Percentiles rank a stretch among this genome's conserved stretches.
Evolutionary conservation across 805 yeast genomes (phyloP).

Genomic region (Kuraishia cidri): DNA sequence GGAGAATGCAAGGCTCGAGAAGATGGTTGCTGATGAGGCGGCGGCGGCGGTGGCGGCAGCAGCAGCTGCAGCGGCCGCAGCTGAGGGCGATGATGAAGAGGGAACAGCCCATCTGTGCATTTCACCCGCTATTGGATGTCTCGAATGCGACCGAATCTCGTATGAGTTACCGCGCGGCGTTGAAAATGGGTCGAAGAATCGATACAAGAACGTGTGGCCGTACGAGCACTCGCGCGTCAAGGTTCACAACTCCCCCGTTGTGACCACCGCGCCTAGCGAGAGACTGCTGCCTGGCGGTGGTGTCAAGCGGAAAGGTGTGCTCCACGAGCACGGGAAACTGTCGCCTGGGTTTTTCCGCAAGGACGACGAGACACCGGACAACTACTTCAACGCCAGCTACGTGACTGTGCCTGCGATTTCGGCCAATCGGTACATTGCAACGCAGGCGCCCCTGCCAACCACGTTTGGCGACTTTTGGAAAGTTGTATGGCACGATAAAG

Average conservation of each 20-base stretch:
- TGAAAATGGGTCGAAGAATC: conserved; percentile 70
- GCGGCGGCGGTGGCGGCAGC: too few relatives aligned
- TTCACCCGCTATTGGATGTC: not conserved
- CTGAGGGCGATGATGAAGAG: too few relatives aligned
- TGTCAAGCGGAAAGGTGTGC: not conserved
- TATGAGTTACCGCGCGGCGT: conserved; percentile 40
- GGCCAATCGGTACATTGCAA: conserved; percentile 55
- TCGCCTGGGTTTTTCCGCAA: not conserved
- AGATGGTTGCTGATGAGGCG: conserved; percentile 13
- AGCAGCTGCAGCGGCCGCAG: too few relatives aligned
- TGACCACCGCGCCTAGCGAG: too few relatives aligned
- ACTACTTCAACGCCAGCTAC: conserved; percentile 87
- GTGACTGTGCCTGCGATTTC: conserved; percentile 29
- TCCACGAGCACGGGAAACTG: not conserved
- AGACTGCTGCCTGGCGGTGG: not conserved
- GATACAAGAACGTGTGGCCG: conserved; percentile 85
- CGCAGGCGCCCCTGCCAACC: conserved; percentile 77
- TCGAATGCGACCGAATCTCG: not conserved
- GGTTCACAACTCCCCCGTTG: not conserved
- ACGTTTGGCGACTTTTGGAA: conserved; percentile 86
- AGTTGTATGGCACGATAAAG: conserved; percentile 52
- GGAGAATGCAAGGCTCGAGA: conserved; percentile 27
- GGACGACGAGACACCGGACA: conserved; percentile 11
- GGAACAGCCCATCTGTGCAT: too few relatives aligned
- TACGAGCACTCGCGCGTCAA: conserved; percentile 80